These are phyloP conservation scores for Macrotyloma uniflorum DNA, from an alignment of 306 rosid species.

Conservation along the genomic window DNA sequence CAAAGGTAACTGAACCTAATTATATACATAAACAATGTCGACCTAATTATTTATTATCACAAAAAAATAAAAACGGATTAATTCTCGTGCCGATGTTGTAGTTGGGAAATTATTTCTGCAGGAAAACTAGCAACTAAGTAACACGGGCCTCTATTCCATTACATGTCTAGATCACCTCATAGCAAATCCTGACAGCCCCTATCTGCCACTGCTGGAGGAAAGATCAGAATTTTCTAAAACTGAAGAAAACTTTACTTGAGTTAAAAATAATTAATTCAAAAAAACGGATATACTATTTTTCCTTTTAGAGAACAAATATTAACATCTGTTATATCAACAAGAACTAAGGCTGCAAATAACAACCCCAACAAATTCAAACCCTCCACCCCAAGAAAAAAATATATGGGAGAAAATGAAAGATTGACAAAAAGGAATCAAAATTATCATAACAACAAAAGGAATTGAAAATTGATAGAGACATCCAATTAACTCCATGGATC, in stretches of 20 bases:
- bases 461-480: conserved; percentile 3
- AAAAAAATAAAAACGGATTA: background rate
- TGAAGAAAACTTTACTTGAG: background rate
- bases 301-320: background rate
- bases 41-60: background rate
- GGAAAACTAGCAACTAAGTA: background rate
- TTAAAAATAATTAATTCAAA: conserved; percentile 19
- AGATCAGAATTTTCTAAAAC: background rate
- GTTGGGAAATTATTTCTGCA: background rate
- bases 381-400: background rate
- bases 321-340: conserved; percentile 43
- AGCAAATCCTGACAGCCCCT: background rate
- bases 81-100: background rate
- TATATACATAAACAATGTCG: no score
- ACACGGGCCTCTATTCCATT: background rate
- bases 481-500: conserved; percentile 85
- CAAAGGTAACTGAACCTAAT: no score
- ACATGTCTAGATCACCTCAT: background rate
- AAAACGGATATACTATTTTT: background rate
- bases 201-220: background rate
- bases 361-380: conserved; percentile 29
- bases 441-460: conserved; percentile 7
- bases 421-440: conserved; percentile 15
- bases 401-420: conserved; percentile 29
- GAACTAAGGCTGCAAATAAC: conserved; percentile 39